phyloP scores from a whole-genome alignment of 257 asterid genomes.

The Nicotiana noctiflora region DNA sequence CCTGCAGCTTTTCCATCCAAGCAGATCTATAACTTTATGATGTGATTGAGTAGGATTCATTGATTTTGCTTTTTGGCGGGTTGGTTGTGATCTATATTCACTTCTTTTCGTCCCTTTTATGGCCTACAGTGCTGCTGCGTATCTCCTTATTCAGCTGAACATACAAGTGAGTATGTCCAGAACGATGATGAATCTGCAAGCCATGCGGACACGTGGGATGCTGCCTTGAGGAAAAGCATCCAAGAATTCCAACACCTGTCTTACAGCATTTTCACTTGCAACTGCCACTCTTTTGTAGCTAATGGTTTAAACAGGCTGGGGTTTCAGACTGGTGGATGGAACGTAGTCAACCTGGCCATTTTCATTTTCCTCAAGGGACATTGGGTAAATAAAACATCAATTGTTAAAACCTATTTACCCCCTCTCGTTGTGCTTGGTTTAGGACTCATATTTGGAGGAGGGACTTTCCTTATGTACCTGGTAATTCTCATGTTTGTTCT shows the following conservation, averaged over 20 bases:
- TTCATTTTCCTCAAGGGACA: constrained; percentile 59
- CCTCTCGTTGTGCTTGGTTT: constrained; percentile 42
- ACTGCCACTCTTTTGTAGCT: constrained; percentile 93
- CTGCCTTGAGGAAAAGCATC: constrained; percentile 60
- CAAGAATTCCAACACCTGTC: constrained; percentile 83
- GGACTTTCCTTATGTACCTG: constrained; percentile 44
- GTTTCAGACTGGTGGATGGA: constrained; percentile 73
- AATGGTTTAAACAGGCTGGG: constrained; percentile 80
- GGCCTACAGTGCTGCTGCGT: constrained; percentile 56
- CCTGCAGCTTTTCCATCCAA: background rate
- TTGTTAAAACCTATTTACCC: constrained; percentile 54
- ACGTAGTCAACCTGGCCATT: constrained; percentile 75
- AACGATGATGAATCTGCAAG: constrained; percentile 23
- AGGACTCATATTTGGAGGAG: constrained; percentile 68
- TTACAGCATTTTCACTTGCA: constrained; percentile 87
- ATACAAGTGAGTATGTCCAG: constrained; percentile 27
- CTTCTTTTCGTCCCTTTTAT: background rate
- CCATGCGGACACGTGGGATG: constrained; percentile 60
- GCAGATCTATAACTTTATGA: background rate
- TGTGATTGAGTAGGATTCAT: background rate
- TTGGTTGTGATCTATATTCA: constrained; percentile 1
- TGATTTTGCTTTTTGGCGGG: background rate
- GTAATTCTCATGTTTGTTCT: constrained; percentile 45
- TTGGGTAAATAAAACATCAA: constrained; percentile 57
- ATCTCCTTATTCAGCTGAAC: constrained; percentile 28